Base-by-base conservation (phyloP, 352 stramenopile genomes). In the Pythium brachiatum region DNA sequence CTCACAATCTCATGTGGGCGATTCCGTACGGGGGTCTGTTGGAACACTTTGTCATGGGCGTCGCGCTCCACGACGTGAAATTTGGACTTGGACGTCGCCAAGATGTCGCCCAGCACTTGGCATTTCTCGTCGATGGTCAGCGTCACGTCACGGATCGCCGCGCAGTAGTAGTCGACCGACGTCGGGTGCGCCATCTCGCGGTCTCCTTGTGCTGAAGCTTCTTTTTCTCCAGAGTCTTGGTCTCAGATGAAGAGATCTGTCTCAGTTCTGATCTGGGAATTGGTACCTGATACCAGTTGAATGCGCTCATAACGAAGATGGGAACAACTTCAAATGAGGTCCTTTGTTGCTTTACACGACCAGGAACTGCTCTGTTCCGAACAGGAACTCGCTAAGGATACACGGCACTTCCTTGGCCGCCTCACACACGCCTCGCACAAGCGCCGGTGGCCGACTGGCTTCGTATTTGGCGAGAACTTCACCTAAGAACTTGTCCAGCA, bases 51-150 rank as follows among this genome's bases (percentile, higher is more conserved):
- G 43, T 69, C 69, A 23, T 78, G 69, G 74, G 65, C 67, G 66
- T 74, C 23, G 72, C 72, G 51, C 69, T 90, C 23, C 7, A 73
- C 51, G 20, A 38, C 50, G 11, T 74, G 75, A 26, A 92, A 78
- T 58, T 86, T 88, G 27, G 76, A 74, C 44, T 74, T 69, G 20
- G 83, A 90, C 21, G 72, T 73, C n/a, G 78, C 68, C 43, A 92
- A 70, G 68, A 90, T 87, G 27, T 82, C 82, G 3, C 71, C 75
- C 26, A 92, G 68, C 31, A 92, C 75, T 80, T 91, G 55, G 3
- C 15, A 26, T 46, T 92, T 92, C 61, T 92, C 83, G 26, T 69
- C 65, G 61, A 92, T 89, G 2, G 83, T 90, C 64, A 76, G 74
- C 50, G 62, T 71, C 50, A 92, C 77, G 36, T 92, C 78, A 23